These are phyloP conservation scores for Gossypium aridum DNA, from an alignment of 441 rosid genomes.

Conservation along the genomic window DNA sequence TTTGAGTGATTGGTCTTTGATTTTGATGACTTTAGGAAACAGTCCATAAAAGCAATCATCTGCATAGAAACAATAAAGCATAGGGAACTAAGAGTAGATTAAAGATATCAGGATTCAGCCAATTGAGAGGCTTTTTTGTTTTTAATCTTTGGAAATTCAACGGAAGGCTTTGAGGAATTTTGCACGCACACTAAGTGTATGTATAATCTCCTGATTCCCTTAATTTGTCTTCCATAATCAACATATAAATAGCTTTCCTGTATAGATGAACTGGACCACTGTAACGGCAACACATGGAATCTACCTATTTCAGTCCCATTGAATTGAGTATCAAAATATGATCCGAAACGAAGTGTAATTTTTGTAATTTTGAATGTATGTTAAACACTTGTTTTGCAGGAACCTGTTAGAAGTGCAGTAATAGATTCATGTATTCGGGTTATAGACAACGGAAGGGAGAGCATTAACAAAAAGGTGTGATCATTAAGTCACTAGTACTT, in stretches of 20 bases:
- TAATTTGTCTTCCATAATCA: too few relatives aligned
- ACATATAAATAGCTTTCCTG: too few relatives aligned
- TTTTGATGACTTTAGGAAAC: neutral
- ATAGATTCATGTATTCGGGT: slow-evolving; percentile 70
- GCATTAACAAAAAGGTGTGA: slow-evolving; percentile 70
- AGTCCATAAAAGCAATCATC: too few relatives aligned
- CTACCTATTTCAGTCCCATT: neutral
- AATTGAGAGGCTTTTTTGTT: neutral
- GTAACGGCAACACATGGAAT: neutral
- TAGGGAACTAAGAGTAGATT: neutral
- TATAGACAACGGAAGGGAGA: slow-evolving; percentile 87
- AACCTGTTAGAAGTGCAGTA: slow-evolving; percentile 63
- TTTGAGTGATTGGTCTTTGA: neutral
- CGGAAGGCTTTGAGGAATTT: neutral
- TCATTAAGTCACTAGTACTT: neutral
- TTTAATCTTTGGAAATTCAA: neutral
- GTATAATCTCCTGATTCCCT: too few relatives aligned
- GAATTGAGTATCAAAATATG: neutral
- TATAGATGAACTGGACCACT: neutral
- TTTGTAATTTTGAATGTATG: neutral
- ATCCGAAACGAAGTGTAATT: neutral
- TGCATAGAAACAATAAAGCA: neutral
- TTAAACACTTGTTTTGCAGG: slow-evolving; percentile 33
- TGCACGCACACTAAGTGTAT: too few relatives aligned
- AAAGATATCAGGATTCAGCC: neutral